phyloP scores from a whole-genome alignment of 1,284 basidiomycete species.

The Irpex rosettiformis region DNA sequence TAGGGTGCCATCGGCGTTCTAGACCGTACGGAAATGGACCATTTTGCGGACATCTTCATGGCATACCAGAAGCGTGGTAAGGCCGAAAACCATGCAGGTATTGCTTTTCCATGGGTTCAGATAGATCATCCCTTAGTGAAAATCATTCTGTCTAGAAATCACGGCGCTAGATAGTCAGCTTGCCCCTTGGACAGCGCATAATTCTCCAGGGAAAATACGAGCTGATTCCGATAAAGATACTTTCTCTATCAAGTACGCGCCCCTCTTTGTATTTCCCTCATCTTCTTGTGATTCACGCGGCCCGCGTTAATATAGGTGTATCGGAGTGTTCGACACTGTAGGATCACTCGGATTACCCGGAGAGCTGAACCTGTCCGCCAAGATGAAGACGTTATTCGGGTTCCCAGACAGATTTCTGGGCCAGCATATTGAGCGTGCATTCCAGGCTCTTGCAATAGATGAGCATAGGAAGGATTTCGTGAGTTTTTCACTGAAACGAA shows the following conservation, averaged over 20 bases:
- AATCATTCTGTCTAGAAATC: conserved; percentile 36
- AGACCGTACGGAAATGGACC: conserved; percentile 64
- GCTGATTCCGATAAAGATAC: conserved; percentile 40
- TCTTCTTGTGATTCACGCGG: conserved; percentile 7
- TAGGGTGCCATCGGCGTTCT: conserved; percentile 52
- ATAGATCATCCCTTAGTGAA: neutral
- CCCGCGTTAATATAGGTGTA: conserved; percentile 39
- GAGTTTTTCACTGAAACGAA: conserved; percentile 22
- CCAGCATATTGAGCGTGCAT: conserved; percentile 59
- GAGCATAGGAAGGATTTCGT: conserved; percentile 67
- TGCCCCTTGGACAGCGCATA: conserved; percentile 45
- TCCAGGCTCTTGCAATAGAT: conserved; percentile 65
- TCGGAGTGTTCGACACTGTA: conserved; percentile 74
- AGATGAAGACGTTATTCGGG: conserved; percentile 52
- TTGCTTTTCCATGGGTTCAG: conserved; percentile 11
- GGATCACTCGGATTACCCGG: conserved; percentile 65
- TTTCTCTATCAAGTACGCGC: conserved; percentile 60
- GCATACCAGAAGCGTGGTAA: conserved; percentile 59
- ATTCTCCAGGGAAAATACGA: conserved; percentile 49
- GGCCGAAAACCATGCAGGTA: conserved; percentile 43
- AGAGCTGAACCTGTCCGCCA: conserved; percentile 44
- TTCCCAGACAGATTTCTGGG: conserved; percentile 58
- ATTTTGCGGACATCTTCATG: conserved; percentile 60
- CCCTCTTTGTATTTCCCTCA: neutral
- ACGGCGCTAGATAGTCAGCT: conserved; percentile 39